Conservation (phyloP, 129 eudicot genomes). For the Saposhnikovia divaricata region DNA sequence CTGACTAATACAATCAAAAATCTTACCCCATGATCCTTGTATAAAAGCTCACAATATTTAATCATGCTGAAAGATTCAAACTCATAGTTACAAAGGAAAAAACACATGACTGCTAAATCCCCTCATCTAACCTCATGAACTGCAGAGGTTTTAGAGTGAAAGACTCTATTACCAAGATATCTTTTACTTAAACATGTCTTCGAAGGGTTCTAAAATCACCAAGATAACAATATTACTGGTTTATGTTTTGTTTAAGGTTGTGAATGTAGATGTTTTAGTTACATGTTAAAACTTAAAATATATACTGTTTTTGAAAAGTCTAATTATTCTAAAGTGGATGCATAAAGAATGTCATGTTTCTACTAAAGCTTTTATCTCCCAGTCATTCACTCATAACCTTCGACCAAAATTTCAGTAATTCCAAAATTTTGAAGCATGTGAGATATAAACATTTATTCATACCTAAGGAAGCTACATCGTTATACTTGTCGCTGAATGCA, state of each 20-base stretch:
- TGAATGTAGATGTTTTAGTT: not conserved
- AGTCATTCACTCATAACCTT: not conserved
- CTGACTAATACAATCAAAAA: not conserved
- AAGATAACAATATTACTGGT: not conserved
- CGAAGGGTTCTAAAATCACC: not conserved
- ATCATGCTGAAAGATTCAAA: not conserved
- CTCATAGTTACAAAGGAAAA: not conserved
- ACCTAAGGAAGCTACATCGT: constrained; percentile 83
- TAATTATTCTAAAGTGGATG: not conserved
- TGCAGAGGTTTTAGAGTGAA: not conserved
- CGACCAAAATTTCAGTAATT: too few species aligned
- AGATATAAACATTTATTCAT: not conserved
- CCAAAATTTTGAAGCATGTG: not conserved
- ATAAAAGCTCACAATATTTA: not conserved
- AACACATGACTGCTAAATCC: not conserved
- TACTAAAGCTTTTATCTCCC: not conserved
- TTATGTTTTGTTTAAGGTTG: not conserved
- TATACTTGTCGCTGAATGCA: constrained; percentile 94
- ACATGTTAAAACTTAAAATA: not conserved
- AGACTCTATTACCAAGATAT: not conserved
- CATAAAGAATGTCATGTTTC: not conserved
- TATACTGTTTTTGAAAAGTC: not conserved
- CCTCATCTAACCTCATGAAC: not conserved
- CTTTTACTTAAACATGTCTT: not conserved
- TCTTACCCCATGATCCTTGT: not conserved